A percentile compares a stretch with the other conserved stretches of the same genome.
These are phyloP conservation scores for Schizonepeta tenuifolia DNA, from an alignment of 257 asterid species.

Conservation along the genomic window DNA sequence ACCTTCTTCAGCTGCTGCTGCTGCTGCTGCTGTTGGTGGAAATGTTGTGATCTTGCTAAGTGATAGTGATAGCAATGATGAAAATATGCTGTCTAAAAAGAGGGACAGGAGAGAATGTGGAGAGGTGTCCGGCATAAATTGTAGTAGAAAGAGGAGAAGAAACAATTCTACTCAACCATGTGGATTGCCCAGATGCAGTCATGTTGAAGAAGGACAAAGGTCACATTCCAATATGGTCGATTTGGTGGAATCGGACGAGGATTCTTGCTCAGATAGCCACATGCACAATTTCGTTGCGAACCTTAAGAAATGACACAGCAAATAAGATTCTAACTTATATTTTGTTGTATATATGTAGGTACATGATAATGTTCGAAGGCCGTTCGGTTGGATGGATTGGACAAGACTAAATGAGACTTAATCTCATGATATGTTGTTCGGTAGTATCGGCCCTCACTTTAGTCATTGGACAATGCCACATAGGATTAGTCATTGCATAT, in stretches of 20 bases:
- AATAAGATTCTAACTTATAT: no score
- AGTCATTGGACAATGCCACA: no score
- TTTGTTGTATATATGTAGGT: no score
- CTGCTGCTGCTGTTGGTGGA: conserved; percentile 25
- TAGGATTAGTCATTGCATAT: no score
- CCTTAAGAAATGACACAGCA: no score
- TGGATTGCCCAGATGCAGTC: no score
- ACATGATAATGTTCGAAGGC: no score
- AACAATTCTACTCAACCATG: neutral
- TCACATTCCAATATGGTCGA: no score
- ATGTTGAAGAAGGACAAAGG: neutral
- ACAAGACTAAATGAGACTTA: no score
- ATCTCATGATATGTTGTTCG: no score
- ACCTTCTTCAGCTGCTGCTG: neutral
- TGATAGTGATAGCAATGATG: conserved; percentile 29
- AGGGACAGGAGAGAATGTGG: neutral
- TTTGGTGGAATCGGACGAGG: conserved; percentile 34
- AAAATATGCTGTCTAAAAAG: neutral
- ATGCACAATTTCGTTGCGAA: conserved; percentile 22
- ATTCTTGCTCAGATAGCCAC: conserved; percentile 26
- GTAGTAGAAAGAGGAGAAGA: conserved; percentile 18
- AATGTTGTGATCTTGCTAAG: conserved; percentile 14
- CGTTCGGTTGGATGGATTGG: no score
- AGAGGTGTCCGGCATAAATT: neutral
- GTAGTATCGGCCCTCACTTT: no score